Conservation (phyloP, 306 rosid genomes). For the Pyrus betulifolia region DNA sequence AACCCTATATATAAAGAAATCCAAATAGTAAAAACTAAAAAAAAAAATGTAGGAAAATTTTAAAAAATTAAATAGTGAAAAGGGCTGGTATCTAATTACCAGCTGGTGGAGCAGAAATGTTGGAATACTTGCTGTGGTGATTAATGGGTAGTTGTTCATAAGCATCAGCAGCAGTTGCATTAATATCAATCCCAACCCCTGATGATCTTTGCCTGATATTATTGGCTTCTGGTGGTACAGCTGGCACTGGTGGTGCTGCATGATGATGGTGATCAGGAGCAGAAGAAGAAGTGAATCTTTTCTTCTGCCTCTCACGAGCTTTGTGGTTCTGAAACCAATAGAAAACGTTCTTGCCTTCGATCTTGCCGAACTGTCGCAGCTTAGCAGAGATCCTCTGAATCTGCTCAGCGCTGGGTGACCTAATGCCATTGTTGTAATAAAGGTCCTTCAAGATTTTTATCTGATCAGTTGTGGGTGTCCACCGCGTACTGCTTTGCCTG, state of each 20-base stretch:
- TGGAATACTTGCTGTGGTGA: constrained; percentile 36
- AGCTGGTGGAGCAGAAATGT: constrained; percentile 19
- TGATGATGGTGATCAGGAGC: background rate
- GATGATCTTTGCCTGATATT: constrained; percentile 1
- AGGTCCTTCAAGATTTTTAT: constrained; percentile 86
- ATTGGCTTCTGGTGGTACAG: background rate
- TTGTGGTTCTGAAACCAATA: constrained; percentile 97
- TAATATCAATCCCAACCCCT: background rate
- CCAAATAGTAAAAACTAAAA: background rate
- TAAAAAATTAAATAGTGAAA: background rate
- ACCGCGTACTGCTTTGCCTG: constrained; percentile 85
- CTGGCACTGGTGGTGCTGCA: background rate
- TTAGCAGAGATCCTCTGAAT: constrained; percentile 94
- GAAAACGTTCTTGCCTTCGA: constrained; percentile 90
- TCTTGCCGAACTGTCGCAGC: constrained; percentile 88
- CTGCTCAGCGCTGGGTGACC: constrained; percentile 94
- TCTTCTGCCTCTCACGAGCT: constrained; percentile 98
- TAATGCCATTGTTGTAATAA: constrained; percentile 85
- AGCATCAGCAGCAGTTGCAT: background rate
- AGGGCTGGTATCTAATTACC: constrained; percentile 20
- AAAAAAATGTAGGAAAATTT: background rate
- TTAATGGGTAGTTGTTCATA: background rate
- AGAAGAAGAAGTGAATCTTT: constrained; percentile 48
- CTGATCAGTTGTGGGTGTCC: constrained; percentile 96
- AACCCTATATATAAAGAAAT: constrained; percentile 26